Evolutionary conservation across 768 basidiomycete species (phyloP).

Genomic region (Pisolithus albus): DNA sequence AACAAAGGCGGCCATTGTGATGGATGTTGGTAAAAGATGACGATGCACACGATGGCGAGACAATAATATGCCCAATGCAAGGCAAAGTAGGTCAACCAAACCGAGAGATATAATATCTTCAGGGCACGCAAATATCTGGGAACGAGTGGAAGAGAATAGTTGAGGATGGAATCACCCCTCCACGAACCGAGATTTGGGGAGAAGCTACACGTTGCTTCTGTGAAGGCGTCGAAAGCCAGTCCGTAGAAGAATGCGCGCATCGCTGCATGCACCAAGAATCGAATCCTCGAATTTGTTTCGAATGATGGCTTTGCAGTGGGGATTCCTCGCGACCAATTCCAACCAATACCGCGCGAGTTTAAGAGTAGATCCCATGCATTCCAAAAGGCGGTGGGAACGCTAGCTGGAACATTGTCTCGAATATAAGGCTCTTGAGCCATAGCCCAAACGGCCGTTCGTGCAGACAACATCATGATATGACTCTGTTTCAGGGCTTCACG

Average conservation of each 20-base stretch:
- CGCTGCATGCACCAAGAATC: conserved; percentile 12
- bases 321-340: conserved; percentile 18
- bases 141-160: conserved; percentile 26
- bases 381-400: conserved; percentile 14
- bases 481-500: conserved; percentile 5
- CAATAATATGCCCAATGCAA: conserved; percentile 39
- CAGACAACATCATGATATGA: conserved; percentile 10
- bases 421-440: conserved; percentile 11
- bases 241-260: neutral
- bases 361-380: conserved; percentile 19
- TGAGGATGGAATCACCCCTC: conserved; percentile 33
- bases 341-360: conserved; percentile 20
- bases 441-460: conserved; percentile 17
- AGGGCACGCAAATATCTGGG: conserved; percentile 32
- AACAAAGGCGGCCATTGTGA: conserved; percentile 60
- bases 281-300: conserved; percentile 10
- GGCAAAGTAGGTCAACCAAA: conserved; percentile 38
- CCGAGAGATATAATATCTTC: conserved; percentile 36
- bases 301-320: conserved; percentile 10
- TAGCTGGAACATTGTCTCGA: conserved; percentile 5
- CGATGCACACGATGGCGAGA: conserved; percentile 36
- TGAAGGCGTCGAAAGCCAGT: conserved; percentile 3
- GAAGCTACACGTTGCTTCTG: conserved; percentile 18
- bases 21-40: conserved; percentile 40
- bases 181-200: conserved; percentile 33